Base-by-base conservation (phyloP, 192 early-diverging fungal genomes). In the Backusella tuberculispora region DNA sequence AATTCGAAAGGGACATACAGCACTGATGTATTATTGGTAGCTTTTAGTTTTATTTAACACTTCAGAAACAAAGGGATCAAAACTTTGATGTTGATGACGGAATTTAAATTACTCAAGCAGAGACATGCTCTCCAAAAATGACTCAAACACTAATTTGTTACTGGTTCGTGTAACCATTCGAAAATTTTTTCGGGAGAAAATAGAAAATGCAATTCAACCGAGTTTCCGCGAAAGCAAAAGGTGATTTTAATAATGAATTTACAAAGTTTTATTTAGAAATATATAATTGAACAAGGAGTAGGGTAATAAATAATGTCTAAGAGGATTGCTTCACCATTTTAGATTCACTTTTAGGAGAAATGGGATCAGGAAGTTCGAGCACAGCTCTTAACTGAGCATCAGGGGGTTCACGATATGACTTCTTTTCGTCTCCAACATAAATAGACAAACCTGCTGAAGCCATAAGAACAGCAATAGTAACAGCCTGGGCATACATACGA, bases 401-500 rank as follows among this genome's bases (percentile, higher is more conserved):
- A 26, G 81, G 77, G 13, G 53, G 67, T 3, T 83, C 75, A 17
- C 46, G 17, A n/a, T 46, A 24, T 21, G 45, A 47, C 15, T 77
- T 76, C 15, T 74, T 71, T 17, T 83, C 74, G 15, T 83, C 81
- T 10, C 78, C 78, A 17, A 70, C 45, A 53, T 77, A 76, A 10
- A 85, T 76, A 0, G 81, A 81, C 37, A 92, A 69, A 26, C 78
- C 84, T 1, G 90, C 91, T 0, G 88, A 88, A 0, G 84, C 88
- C 77, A 91, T 78, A 15, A 92, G 76, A 5, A 87, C 88, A 26
- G 85, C 78, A 63, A 92, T 81, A 21, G 90, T 91, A 50, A 88
- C 85, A 3, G 83, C 81, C 81, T 92, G 91, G 1, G 91, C 89
- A 78, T 90, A 91, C 88, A 92, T 89, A 74, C 91, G 87, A 1